Conservation (phyloP, 2,329 filamentous ascomycete species). For the Dactylella cylindrospora region DNA sequence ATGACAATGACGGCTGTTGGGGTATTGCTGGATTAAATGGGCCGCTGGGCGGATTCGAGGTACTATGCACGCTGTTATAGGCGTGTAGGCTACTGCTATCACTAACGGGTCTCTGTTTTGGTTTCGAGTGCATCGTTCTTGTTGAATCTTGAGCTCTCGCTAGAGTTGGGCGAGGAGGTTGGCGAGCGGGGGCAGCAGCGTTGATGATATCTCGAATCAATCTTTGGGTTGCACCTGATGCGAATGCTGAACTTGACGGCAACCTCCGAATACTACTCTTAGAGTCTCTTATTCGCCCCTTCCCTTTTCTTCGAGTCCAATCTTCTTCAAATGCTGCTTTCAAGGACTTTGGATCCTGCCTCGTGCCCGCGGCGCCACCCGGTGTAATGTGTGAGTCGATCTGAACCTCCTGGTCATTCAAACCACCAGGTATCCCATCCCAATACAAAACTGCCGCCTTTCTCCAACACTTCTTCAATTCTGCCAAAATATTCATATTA, state of each 20-base stretch:
- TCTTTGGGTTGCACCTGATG: constrained; percentile 32
- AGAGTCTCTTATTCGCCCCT: constrained; percentile 30
- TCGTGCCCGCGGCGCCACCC: constrained; percentile 47
- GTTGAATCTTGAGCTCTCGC: constrained; percentile 34
- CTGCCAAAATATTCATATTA: constrained; percentile 82
- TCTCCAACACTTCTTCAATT: constrained; percentile 97
- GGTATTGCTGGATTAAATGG: constrained; percentile 10
- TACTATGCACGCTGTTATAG: constrained; percentile 29
- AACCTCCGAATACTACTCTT: constrained; percentile 42
- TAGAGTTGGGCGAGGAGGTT: constrained; percentile 15
- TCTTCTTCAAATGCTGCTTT: constrained; percentile 39
- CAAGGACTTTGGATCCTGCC: constrained; percentile 42
- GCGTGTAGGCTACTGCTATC: constrained; percentile 39
- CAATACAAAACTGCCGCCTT: constrained; percentile 86
- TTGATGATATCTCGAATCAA: constrained; percentile 42
- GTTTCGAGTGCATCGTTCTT: constrained; percentile 36
- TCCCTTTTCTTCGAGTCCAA: constrained; percentile 35
- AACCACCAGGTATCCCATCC: constrained; percentile 59
- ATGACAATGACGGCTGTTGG: no score
- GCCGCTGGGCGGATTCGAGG: constrained; percentile 3
- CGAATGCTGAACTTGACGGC: constrained; percentile 31
- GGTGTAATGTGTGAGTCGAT: constrained; percentile 49
- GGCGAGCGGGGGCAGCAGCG: constrained; percentile 16
- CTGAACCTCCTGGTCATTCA: constrained; percentile 41
- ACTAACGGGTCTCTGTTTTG: constrained; percentile 22